Evolutionary conservation across 257 asterid species (phyloP), one percentile per base, ranked within the genome.

Genomic region (Solanum gracilifrons): DNA sequence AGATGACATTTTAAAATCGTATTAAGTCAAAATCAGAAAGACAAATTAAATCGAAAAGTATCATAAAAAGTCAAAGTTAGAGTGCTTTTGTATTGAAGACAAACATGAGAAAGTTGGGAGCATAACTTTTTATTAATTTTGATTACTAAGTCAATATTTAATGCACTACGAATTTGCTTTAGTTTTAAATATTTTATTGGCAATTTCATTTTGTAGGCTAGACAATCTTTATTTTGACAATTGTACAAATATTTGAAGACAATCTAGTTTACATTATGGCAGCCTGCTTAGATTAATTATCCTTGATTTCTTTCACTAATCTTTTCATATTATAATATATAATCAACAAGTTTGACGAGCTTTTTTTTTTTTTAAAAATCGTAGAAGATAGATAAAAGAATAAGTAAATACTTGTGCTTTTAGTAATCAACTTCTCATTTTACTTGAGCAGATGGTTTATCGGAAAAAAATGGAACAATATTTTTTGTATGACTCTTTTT

Each of bases 71-170:
- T 60, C 69, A 60, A 29, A 27, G 29, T 7, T 23, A 72, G 64
- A 13, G 33, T n/a, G 43, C 33, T 13, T 39, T 77, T 82, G 89
- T 48, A 86, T 74, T 90, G 13, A 88, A 73, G 88, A 82, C 87
- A 73, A 33, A 46, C 89, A 87, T 85, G 90, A 85, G 86, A 84
- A 86, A 79, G 84, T 89, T 89, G 90, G 86, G 86, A 48, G 87
- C 86, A 84, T 43, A 84, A 5, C 86, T 85, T 69, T 55, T 55
- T 2, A 55, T 55, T 55, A 2, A 55, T 55, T 55, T 76, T 48
- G 20, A n/a, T 39, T 69, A 51, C 43, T 72, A 13, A 83, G 64
- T n/a, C 41, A 7, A 25, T 36, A 71, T n/a, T 66, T 41, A 69
- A 16, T 41, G 85, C 64, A n/a, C 39, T 33, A 36, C 8, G 51